Evolutionary conservation across 2,329 filamentous ascomycete genomes (phyloP).

Genomic region (Penicillium sclerotiorum): DNA sequence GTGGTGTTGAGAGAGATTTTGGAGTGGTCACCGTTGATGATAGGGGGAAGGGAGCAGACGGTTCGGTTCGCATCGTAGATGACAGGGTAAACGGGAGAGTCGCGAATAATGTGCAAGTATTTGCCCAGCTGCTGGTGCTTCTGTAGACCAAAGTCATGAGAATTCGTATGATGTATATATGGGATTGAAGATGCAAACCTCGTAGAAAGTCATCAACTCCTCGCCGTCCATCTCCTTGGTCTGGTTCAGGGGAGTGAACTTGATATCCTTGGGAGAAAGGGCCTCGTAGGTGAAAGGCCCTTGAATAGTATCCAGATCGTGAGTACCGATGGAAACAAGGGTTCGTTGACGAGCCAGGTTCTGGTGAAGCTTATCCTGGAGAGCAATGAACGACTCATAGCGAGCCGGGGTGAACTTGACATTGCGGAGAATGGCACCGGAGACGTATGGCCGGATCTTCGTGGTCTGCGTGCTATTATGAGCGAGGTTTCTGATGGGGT

Average conservation of each 20-base stretch:
- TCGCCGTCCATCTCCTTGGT: conserved; percentile 82
- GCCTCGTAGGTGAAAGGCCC: conserved; percentile 98
- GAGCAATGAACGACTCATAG: conserved; percentile 95
- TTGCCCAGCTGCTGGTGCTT: conserved; percentile 88
- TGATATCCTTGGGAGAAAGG: conserved; percentile 85
- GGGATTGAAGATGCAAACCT: conserved; percentile 44
- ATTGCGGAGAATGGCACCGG: conserved; percentile 84
- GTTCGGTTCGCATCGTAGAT: conserved; percentile 86
- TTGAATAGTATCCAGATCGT: conserved; percentile 90
- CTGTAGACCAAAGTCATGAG: conserved; percentile 44
- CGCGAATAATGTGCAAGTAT: conserved; percentile 91
- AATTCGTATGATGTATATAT: background rate
- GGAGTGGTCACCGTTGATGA: conserved; percentile 96
- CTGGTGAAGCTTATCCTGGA: conserved; percentile 97
- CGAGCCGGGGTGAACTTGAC: conserved; percentile 87
- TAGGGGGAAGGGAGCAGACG: conserved; percentile 92
- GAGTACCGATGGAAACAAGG: conserved; percentile 94
- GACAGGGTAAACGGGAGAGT: conserved; percentile 91
- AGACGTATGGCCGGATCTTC: conserved; percentile 82
- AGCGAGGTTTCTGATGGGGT: background rate
- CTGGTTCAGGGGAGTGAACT: conserved; percentile 89
- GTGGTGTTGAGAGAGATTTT: conserved; percentile 91
- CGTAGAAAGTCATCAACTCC: conserved; percentile 93
- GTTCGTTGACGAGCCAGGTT: conserved; percentile 93
- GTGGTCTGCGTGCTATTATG: conserved; percentile 56